Evolutionary conservation across 1,139 yeast genomes (phyloP), one percentile per base, ranked within the genome.

Genomic region (Suhomyces bokatorum): DNA sequence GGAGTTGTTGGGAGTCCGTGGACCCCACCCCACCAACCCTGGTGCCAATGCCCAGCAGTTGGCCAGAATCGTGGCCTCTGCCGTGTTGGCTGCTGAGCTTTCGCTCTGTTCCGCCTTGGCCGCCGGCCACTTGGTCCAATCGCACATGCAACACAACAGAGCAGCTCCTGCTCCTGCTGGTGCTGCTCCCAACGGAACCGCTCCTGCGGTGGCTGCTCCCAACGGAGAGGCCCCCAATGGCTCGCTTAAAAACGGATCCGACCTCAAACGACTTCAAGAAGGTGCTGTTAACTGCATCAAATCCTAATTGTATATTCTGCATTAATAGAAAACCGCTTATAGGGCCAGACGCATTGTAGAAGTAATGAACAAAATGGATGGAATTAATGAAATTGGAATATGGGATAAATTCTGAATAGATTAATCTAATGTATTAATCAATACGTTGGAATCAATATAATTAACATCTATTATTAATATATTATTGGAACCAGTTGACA

Each of bases 81-180:
- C 95, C 33, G 99, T 95, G 29, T 80, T 95, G 60, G 97, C 99
- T 0, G 98, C 97, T 39, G 99, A 95, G 66, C 78, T 95, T 47
- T 91, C 98, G 3, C 78, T 95, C 56, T 85, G 96, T 68, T 80
- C 97, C 40, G 98, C 99, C 1, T 80, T 93, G 56, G 98, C 99
- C 6, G 98, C 98, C 35, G 99, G 99, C 43, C 99, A 95, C 69
- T 79, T 95, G 57, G 99, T 95, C 38, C 96, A 90, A 73, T 87
- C 96, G 53, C 99, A 95, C 68, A 95, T 95, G 99, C 85, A 83
- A 49, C 97, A 87, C 64, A 95, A 95, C 74, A 85, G 98, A 67
- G 77, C 81, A 47, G 83, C 79, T 39, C 78, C 81, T 16, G 75
- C 80, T 7, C 54, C 67, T 16, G 49, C 66, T 10, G 24, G 24